Base-by-base conservation (phyloP, 371 early-diverging fungal genomes). In the Blakeslea trispora region DNA sequence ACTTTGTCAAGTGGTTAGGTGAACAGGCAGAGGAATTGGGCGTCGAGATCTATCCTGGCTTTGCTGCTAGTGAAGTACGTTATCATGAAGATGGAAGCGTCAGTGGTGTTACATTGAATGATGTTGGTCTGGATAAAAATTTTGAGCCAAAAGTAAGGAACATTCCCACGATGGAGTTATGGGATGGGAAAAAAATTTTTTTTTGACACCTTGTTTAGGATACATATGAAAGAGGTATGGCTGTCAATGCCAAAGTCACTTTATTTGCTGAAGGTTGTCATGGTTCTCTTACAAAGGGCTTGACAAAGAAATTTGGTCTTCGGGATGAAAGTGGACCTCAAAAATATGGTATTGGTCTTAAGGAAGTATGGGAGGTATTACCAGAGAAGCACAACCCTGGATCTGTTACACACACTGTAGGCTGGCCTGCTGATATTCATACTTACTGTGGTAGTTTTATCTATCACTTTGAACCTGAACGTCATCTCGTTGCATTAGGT, bases 221-320 rank as follows among this genome's bases (percentile, higher is more conserved):
- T 45, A 86, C 72, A 39, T 98, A 91, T 68, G 96, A 97, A 63
- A 89, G 93, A 19, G 99, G 99, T 24, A 98, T 98, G 91, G 95
- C 90, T 71, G 84, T 98, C 55, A 91, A 89, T 46, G 96, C 96
- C 42, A 93, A 91, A 71, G 86, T 97, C 21, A 97, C 98, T 10
- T 69, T 97, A 41, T 95, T 98, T 79, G 99, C 95, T 40, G 99
- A 98, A 74, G 99, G 99, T 15, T 97, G 97, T 71, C 98, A 98
- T 61, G 98, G 99, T 14, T 92, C 93, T 23, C 78, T 98, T 37
- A 89, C 97, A 53, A 98, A 98, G 82, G 81, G 88, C 49, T 71
- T 98, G 45, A 84, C 92, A 61, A 77, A 82, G 60, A 91, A 94
- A 71, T 96, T 92, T 68, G 86, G 88, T 61, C 78, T 98, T 60